A percentile compares a stretch with the other conserved stretches of the same genome.
Evolutionary conservation across 352 stramenopile genomes (phyloP).

Genomic region (Globisporangium parvum): DNA sequence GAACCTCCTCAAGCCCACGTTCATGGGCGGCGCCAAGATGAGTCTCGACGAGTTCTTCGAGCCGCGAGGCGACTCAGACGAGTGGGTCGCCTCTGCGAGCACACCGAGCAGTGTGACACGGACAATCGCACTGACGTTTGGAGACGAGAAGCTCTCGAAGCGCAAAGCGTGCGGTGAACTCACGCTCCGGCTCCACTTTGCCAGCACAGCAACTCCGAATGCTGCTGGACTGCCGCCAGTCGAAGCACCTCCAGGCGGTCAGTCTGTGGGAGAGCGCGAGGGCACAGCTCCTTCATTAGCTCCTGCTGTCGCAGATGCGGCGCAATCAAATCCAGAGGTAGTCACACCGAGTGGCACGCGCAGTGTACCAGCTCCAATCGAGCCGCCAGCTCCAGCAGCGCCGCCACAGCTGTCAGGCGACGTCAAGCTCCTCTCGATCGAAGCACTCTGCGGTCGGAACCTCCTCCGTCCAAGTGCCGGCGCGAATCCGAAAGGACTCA

Average conservation of each 20-base stretch:
- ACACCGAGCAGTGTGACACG: conserved; percentile 9
- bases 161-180: conserved; percentile 28
- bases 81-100: conserved; percentile 7
- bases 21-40: conserved; percentile 33
- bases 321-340: neutral
- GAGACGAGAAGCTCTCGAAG: conserved; percentile 33
- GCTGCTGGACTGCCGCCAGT: neutral
- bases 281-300: neutral
- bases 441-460: conserved; percentile 27
- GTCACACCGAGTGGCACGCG: neutral
- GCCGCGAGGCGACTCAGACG: neutral
- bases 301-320: neutral
- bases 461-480: conserved; percentile 16
- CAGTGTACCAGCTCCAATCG: neutral
- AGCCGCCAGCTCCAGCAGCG: neutral
- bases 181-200: conserved; percentile 30
- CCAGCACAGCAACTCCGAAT: neutral
- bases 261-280: neutral
- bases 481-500: conserved; percentile 20
- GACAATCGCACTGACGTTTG: conserved; percentile 14
- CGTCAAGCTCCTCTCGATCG: conserved; percentile 31
- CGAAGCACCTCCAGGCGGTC: neutral
- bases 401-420: conserved; percentile 9
- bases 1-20: conserved; percentile 35
- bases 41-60: conserved; percentile 27